Base-by-base conservation (phyloP, 108 stramenopile genomes). In the Discostella pseudostelligera region DNA sequence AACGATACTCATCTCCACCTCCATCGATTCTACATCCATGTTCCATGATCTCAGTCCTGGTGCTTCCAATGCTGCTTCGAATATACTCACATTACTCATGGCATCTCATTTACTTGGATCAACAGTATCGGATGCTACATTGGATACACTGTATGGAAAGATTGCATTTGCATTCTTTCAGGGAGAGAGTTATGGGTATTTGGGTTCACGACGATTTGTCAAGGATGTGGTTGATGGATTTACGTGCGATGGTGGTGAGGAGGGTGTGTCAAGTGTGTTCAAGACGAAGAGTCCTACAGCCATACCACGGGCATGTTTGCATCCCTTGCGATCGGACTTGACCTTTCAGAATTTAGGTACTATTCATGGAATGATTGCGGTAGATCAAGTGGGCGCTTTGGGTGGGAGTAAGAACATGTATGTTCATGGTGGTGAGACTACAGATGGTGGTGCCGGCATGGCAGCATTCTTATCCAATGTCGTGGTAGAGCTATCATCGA, bases 121-220 rank as follows among this genome's bases (percentile, higher is more conserved):
- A 5, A 64, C 56, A 0, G 72, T 89, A 9, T 39, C 53, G 4
- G 88, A 93, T 62, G 70, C 61, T 0, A 69, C 76, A 6, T 58
- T 93, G 29, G 87, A 88, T 76, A 36, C 46, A 25, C 63, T 93
- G 8, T 70, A 70, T 53, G 85, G 82, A 8, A 79, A 79, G 11
- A 88, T 93, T 56, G 80, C 78, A 14, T 87, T 93, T 80, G 87
- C 70, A n/a, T 80, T 93, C 69, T 93, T 93, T 62, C 85, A 93
- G 57, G 92, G 84, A 13, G 92, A 93, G 54, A 61, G 76, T 16
- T 87, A 87, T 60, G 92, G 92, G 3, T 93, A 83, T 68, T 29
- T 88, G 21, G 92, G 92, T 2, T 89, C 88, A 0, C 64, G 92
- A 40, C 40, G 59, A 22, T 90, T 93, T 49, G 46, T 93, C 13